Conservation (phyloP, 768 basidiomycete species). For the Boletus rex-veris region DNA sequence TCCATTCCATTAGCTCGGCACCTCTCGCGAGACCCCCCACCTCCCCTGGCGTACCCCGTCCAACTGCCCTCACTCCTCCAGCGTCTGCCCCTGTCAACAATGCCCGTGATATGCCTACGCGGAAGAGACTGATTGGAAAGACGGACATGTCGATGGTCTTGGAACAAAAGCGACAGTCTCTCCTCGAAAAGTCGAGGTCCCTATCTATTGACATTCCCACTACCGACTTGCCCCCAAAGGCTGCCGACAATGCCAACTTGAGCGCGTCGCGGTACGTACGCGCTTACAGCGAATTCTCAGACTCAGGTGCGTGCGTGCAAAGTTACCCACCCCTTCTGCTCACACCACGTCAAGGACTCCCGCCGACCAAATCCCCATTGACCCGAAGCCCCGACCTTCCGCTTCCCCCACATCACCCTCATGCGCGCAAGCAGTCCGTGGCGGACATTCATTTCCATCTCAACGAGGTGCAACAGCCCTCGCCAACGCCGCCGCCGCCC, state of each 20-base stretch:
- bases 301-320: constrained; percentile 12
- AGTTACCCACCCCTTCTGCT: not conserved
- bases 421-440: constrained; percentile 72
- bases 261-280: constrained; percentile 27
- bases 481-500: constrained; percentile 12
- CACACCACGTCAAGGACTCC: constrained; percentile 2
- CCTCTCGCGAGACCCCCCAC: constrained; percentile 80
- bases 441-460: constrained; percentile 46
- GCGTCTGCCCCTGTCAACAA: constrained; percentile 16
- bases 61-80: constrained; percentile 27
- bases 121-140: constrained; percentile 54
- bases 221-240: constrained; percentile 39
- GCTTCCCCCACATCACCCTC: constrained; percentile 62
- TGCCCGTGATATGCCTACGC: constrained; percentile 34
- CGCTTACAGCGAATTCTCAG: constrained; percentile 30
- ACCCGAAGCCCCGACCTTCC: constrained; percentile 50
- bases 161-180: constrained; percentile 51
- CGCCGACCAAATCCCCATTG: constrained; percentile 28
- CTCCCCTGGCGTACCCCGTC: constrained; percentile 62
- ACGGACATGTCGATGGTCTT: constrained; percentile 46
- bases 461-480: constrained; percentile 27
- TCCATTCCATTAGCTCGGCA: constrained; percentile 80
- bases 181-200: constrained; percentile 51
- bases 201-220: constrained; percentile 62
- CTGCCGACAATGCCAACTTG: not conserved